Base-by-base conservation (phyloP, 2,329 filamentous ascomycete species). In the Rhinocladiella mackenziei region DNA sequence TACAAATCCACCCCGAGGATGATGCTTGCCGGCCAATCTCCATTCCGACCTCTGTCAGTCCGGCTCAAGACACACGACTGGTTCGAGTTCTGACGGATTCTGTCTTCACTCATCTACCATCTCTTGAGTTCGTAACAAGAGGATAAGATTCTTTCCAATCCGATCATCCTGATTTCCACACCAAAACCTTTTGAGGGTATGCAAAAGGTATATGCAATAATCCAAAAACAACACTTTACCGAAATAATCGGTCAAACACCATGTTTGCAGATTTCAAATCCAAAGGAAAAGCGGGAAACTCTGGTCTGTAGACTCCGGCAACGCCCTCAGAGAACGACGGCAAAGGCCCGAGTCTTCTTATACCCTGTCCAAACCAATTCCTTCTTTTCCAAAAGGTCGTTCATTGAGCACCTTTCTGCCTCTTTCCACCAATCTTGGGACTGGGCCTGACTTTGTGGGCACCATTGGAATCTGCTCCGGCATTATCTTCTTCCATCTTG, bases 401-500 rank as follows among this genome's bases (percentile, higher is more conserved):
- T 39, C 38, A 50, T 30, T 39, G 39, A 26, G 65, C 70, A 22
- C 19, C 44, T 55, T 72, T 73, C 54, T 72, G 70, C 51, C 70
- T 62, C 53, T 73, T 73, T 7, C 62, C 65, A 20, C 65, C 62
- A 20, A 70, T 65, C 41, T 69, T 62, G 31, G 70, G 69, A 51
- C 69, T 73, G 37, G 69, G 62, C 54, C 71, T 73, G 31, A 71
- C 65, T 57, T 73, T 73, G 37, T 55, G 57, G 11, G 61, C 51
- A 37, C 59, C 65, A 11, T 54, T 63, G 23, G 63, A 56, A 23
- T 70, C 69, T 48, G 80, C 80, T 20, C 61, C 64, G 41, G 55
- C 58, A 32, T 77, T 77, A 34, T 80, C 77, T 28, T 64, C 69
- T 55, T 81, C 78, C 40, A 73, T 64, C 60, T 82, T 82, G 44